Evolutionary conservation across 1,284 basidiomycete genomes (phyloP).

Genomic region (Phenoliferia sp.): DNA sequence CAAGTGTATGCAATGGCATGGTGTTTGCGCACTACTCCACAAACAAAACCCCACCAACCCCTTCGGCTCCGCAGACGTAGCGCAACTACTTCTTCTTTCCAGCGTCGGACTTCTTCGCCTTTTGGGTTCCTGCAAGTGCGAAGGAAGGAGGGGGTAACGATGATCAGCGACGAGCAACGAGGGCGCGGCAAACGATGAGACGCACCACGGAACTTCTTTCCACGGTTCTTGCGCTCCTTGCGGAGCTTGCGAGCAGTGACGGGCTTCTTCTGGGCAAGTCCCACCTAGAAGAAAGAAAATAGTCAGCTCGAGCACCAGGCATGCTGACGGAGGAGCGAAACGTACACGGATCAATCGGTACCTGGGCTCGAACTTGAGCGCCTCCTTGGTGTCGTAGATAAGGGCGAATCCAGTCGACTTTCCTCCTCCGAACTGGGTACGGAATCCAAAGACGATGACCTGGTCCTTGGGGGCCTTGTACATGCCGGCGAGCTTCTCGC

Average conservation of each 20-base stretch:
- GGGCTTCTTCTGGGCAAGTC: conserved; percentile 69
- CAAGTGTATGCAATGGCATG: too few species aligned
- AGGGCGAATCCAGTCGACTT: conserved; percentile 94
- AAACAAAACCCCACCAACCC: too few species aligned
- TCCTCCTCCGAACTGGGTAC: conserved; percentile 98
- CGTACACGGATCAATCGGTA: conserved; percentile 86
- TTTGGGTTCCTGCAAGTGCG: background rate
- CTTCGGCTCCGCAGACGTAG: too few species aligned
- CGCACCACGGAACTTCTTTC: conserved; percentile 63
- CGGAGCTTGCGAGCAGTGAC: conserved; percentile 95
- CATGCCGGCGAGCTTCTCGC: conserved; percentile 79
- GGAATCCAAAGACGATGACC: conserved; percentile 55
- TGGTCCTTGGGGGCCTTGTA: conserved; percentile 62
- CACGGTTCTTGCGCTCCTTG: conserved; percentile 99
- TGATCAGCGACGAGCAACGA: background rate
- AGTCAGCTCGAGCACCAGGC: background rate
- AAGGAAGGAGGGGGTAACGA: background rate
- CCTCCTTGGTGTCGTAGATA: conserved; percentile 94
- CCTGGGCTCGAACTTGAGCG: conserved; percentile 95
- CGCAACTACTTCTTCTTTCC: background rate
- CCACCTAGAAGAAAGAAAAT: conserved; percentile 56
- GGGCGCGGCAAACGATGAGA: background rate
- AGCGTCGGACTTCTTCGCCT: background rate
- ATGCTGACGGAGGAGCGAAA: background rate
- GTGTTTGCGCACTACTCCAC: too few species aligned